Percentiles rank a stretch among this genome's conserved stretches.
phyloP scores from a whole-genome alignment of 2,329 filamentous ascomycete genomes.

The Dothideomycetes sp. region DNA sequence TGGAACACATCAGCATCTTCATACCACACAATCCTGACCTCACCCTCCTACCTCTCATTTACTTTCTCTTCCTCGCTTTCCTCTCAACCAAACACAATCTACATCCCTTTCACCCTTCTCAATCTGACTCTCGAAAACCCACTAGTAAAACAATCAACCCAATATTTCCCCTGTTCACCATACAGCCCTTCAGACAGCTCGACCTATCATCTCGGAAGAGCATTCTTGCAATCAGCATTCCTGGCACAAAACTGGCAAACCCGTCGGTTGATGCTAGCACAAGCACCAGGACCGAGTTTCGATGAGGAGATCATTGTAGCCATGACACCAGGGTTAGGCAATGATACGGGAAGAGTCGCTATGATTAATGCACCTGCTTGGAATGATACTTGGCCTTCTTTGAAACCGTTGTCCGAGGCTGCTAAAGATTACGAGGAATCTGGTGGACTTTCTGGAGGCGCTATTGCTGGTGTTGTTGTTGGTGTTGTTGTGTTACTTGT shows the following conservation, averaged over 20 bases:
- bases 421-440: neutral
- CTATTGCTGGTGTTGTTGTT: constrained; percentile 29
- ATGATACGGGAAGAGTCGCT: constrained; percentile 7
- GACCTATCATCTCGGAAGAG: neutral
- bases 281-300: constrained; percentile 4
- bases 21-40: neutral
- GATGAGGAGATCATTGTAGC: neutral
- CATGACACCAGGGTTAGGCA: neutral
- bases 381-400: neutral
- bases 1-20: neutral
- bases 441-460: constrained; percentile 22
- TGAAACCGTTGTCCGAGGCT: neutral
- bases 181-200: neutral
- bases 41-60: constrained; percentile 1
- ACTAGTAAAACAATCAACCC: neutral
- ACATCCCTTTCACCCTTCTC: neutral
- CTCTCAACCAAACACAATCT: neutral
- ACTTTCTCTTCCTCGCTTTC: constrained; percentile 8
- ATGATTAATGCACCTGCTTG: constrained; percentile 11
- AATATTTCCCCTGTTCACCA: neutral
- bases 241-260: neutral
- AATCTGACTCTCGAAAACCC: neutral
- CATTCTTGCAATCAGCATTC: neutral
- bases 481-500: constrained; percentile 21
- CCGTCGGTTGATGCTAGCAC: neutral